Conservation (phyloP, 202 grass and related monocot genomes). For the Zoysia matrella region DNA sequence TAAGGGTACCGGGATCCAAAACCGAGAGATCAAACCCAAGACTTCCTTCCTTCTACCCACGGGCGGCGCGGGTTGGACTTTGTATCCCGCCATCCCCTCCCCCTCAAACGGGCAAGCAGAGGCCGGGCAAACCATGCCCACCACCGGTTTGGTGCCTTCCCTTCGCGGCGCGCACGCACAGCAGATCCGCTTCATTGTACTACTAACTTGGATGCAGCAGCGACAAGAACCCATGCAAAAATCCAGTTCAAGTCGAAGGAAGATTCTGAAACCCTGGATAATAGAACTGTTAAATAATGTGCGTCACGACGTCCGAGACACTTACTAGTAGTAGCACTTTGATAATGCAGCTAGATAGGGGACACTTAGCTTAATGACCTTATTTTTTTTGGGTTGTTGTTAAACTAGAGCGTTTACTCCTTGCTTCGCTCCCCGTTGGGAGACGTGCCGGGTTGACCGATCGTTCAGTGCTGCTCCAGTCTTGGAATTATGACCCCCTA, state of each 20-base stretch:
- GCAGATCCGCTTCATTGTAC: too few species aligned
- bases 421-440: slow-evolving; percentile 40
- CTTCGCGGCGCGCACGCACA: too few species aligned
- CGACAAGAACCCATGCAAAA: too few species aligned
- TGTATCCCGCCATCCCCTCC: too few species aligned
- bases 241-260: neutral
- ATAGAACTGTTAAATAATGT: neutral
- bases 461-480: neutral
- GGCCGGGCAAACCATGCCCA: too few species aligned
- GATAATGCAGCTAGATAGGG: neutral
- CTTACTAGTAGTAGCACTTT: neutral
- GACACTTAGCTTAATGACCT: neutral
- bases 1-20: slow-evolving; percentile 53
- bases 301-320: neutral
- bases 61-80: too few species aligned
- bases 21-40: slow-evolving; percentile 43
- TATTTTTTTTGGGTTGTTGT: neutral
- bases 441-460: slow-evolving; percentile 9
- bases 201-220: too few species aligned
- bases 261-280: slow-evolving; percentile 32
- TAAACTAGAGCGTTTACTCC: neutral
- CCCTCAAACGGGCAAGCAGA: too few species aligned
- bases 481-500: slow-evolving; percentile 9
- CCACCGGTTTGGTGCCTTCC: neutral
- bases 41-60: slow-evolving; percentile 19